A percentile compares a stretch with the other conserved stretches of the same genome.
These are phyloP conservation scores for Xylaria arbuscula DNA, from an alignment of 2,329 filamentous ascomycete genomes.

Conservation along the genomic window DNA sequence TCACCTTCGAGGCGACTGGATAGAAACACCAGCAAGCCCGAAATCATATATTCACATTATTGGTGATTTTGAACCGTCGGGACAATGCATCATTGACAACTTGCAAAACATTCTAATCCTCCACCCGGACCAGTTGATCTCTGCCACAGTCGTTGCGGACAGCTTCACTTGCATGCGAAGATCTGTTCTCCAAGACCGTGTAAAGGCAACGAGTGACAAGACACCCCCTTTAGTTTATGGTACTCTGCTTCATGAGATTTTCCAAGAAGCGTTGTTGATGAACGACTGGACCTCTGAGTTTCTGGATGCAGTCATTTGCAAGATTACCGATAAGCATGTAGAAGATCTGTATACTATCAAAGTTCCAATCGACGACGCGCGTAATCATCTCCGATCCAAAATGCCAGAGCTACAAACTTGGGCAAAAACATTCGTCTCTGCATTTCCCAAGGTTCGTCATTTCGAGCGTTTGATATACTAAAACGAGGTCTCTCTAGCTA, in stretches of 20 bases:
- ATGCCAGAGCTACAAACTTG: slow-evolving; percentile 84
- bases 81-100: slow-evolving; percentile 86
- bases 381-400: slow-evolving; percentile 84
- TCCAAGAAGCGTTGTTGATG: slow-evolving; percentile 86
- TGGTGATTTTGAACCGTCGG: slow-evolving; percentile 75
- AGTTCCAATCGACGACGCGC: slow-evolving; percentile 76
- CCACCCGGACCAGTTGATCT: slow-evolving; percentile 95
- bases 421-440: slow-evolving; percentile 83
- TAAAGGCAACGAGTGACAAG: slow-evolving; percentile 87
- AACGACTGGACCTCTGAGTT: slow-evolving; percentile 83
- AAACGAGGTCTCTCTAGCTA: slow-evolving; percentile 46
- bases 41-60: slow-evolving; percentile 88
- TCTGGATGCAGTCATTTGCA: slow-evolving; percentile 73
- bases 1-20: slow-evolving; percentile 86
- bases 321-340: slow-evolving; percentile 78
- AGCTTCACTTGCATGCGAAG: slow-evolving; percentile 92
- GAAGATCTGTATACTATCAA: slow-evolving; percentile 92
- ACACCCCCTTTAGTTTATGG: slow-evolving; percentile 89
- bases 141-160: slow-evolving; percentile 94
- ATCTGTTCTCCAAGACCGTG: slow-evolving; percentile 91
- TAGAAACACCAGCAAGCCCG: slow-evolving; percentile 78
- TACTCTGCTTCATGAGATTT: slow-evolving; percentile 92
- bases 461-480: neutral
- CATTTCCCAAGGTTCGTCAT: slow-evolving; percentile 70
- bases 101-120: slow-evolving; percentile 85